Conservation (phyloP, 2,329 filamentous ascomycete genomes). For the Ophiostoma australiae region DNA sequence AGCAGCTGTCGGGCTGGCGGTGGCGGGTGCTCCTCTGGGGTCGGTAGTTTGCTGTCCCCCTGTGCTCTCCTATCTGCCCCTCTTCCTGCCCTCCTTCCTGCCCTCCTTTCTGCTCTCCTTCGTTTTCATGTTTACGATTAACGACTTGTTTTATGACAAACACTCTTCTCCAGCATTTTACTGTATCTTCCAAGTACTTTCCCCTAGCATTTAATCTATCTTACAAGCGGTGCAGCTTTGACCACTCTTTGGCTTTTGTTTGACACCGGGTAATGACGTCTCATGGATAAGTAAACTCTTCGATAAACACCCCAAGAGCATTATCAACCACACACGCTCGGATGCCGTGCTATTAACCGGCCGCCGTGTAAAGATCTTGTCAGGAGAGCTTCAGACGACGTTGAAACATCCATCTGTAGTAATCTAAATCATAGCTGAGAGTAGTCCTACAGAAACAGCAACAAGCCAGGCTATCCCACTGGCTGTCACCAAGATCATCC, state of each 20-base stretch:
- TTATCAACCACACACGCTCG: not conserved
- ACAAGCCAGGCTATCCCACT: not conserved
- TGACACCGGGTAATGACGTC: not conserved
- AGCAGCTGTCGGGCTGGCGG: constrained; percentile 50
- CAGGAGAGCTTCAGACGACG: not conserved
- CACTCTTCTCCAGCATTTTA: not conserved
- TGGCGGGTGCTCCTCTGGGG: constrained; percentile 52
- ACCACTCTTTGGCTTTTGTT: not conserved
- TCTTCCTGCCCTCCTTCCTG: not conserved
- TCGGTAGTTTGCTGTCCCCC: not conserved
- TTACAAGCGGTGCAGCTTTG: not conserved
- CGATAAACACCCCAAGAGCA: not conserved
- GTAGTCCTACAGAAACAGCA: too few species aligned
- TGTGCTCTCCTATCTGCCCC: not conserved
- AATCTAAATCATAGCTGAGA: too few species aligned
- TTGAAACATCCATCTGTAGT: not conserved
- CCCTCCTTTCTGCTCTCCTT: too few species aligned
- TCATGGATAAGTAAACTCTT: not conserved
- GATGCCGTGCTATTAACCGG: not conserved
- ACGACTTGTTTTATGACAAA: not conserved
- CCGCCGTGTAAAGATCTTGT: not conserved
- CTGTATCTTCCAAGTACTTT: too few species aligned
- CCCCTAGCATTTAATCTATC: too few species aligned
- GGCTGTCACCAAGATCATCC: not conserved
- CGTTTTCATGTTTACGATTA: not conserved